Percentiles rank a stretch among this genome's conserved stretches.
These are phyloP conservation scores for Mortierella sp. DNA, from an alignment of 371 early-diverging fungal species.

Conservation along the genomic window DNA sequence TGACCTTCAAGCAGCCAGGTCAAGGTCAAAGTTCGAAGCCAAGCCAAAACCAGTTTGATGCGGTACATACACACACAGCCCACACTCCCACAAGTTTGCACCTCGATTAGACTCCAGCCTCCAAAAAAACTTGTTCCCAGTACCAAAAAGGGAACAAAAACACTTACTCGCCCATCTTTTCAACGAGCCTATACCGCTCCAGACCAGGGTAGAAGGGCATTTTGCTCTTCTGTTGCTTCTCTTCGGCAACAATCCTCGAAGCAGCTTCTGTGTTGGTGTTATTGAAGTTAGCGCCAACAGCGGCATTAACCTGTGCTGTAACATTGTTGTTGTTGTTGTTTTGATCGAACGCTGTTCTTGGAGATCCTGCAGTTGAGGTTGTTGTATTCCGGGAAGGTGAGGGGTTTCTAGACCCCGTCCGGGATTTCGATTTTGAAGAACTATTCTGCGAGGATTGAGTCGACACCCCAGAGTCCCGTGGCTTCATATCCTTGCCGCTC, in stretches of 20 bases:
- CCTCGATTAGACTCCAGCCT: too few relatives aligned
- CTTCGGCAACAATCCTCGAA: constrained; percentile 45
- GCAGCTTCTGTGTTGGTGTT: constrained; percentile 46
- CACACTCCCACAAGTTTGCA: too few relatives aligned
- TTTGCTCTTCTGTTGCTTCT: constrained; percentile 52
- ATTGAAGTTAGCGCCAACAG: background rate
- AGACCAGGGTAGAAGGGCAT: constrained; percentile 66
- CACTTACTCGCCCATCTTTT: constrained; percentile 79
- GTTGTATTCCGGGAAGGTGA: constrained; percentile 33
- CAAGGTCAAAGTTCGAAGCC: background rate
- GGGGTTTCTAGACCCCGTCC: constrained; percentile 28
- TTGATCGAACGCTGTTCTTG: background rate
- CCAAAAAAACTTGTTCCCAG: too few relatives aligned
- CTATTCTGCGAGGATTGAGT: constrained; percentile 11
- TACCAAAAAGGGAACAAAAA: too few relatives aligned
- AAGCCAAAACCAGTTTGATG: too few relatives aligned
- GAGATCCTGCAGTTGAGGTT: constrained; percentile 9
- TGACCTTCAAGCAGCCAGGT: background rate
- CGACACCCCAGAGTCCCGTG: constrained; percentile 42
- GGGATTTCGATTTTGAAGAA: constrained; percentile 32
- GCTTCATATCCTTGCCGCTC: constrained; percentile 52
- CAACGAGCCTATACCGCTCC: constrained; percentile 60
- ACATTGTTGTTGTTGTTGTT: background rate
- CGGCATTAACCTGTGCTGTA: background rate
- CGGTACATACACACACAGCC: too few relatives aligned